Evolutionary conservation across 306 rosid species (phyloP).

Genomic region (Casuarina glauca): DNA sequence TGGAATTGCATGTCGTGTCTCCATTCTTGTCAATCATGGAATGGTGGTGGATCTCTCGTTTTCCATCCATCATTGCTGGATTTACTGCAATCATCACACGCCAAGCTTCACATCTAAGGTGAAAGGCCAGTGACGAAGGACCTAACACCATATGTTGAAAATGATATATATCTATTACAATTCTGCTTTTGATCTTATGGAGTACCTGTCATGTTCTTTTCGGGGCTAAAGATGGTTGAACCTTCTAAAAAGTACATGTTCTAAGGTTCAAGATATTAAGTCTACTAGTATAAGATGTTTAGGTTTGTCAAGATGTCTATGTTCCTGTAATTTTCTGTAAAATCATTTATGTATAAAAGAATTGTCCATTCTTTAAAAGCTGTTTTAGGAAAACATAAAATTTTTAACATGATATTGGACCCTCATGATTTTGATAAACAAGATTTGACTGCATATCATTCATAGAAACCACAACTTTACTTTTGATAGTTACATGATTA

Average conservation of each 20-base stretch:
- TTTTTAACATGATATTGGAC: too few relatives aligned
- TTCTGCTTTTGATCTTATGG: not conserved
- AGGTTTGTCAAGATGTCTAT: too few relatives aligned
- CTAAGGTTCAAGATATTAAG: too few relatives aligned
- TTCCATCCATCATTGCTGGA: not conserved
- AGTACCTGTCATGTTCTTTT: not conserved
- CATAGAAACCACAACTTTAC: too few relatives aligned
- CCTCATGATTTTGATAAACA: too few relatives aligned
- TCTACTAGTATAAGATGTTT: too few relatives aligned
- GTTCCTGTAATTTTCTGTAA: too few relatives aligned
- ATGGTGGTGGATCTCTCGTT: not conserved
- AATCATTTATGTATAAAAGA: too few relatives aligned
- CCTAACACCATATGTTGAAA: not conserved
- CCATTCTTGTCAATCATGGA: not conserved
- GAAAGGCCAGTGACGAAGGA: not conserved
- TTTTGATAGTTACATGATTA: too few relatives aligned
- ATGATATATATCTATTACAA: not conserved
- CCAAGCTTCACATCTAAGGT: conserved; percentile 4
- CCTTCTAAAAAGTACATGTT: not conserved
- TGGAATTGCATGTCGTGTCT: not conserved
- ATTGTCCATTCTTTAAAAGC: too few relatives aligned
- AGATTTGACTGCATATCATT: too few relatives aligned
- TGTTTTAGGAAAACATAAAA: too few relatives aligned
- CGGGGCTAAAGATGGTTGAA: not conserved
- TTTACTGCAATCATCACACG: not conserved